Percentiles rank a stretch among this genome's conserved stretches.
phyloP scores from a whole-genome alignment of 208 protist species.

The Crithidia acanthocephali region DNA sequence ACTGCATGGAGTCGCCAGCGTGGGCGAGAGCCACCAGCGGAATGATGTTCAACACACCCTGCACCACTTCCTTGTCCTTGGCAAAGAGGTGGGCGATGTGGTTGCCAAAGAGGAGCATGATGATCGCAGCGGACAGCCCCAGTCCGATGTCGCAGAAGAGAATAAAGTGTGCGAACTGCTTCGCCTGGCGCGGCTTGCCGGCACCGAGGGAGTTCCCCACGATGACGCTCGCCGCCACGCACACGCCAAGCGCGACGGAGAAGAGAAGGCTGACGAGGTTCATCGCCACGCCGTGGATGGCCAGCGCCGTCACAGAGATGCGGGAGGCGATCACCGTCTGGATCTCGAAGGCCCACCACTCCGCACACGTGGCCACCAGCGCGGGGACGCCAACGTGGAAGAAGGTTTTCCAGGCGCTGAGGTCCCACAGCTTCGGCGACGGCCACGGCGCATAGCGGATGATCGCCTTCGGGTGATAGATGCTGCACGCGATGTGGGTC shows the following conservation, averaged over 20 bases:
- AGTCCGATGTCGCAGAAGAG: constrained; percentile 52
- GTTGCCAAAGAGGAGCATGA: constrained; percentile 57
- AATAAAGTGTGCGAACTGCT: constrained; percentile 63
- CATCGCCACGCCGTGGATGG: constrained; percentile 63
- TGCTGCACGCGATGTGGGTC: constrained; percentile 39
- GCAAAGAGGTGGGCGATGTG: constrained; percentile 61
- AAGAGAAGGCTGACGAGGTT: constrained; percentile 60
- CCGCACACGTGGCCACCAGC: constrained; percentile 60
- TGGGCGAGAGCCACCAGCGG: constrained; percentile 59
- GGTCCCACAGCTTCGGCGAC: constrained; percentile 45
- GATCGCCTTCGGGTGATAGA: constrained; percentile 63
- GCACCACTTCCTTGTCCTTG: constrained; percentile 38
- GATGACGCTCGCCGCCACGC: constrained; percentile 61
- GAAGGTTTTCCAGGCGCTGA: constrained; percentile 51
- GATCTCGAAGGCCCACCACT: constrained; percentile 84
- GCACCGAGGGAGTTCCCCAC: constrained; percentile 71
- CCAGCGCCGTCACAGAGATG: constrained; percentile 52
- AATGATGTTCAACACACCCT: constrained; percentile 47
- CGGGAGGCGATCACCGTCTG: constrained; percentile 54
- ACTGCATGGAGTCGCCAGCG: constrained; percentile 66
- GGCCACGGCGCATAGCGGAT: constrained; percentile 62
- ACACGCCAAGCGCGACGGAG: constrained; percentile 68
- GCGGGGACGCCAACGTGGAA: constrained; percentile 60
- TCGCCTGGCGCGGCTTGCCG: constrained; percentile 41
- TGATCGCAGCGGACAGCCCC: constrained; percentile 31